Percentiles rank a stretch among this genome's conserved stretches.
These are phyloP conservation scores for Lumnitzera littorea DNA, from an alignment of 345 rosid species.

Conservation along the genomic window DNA sequence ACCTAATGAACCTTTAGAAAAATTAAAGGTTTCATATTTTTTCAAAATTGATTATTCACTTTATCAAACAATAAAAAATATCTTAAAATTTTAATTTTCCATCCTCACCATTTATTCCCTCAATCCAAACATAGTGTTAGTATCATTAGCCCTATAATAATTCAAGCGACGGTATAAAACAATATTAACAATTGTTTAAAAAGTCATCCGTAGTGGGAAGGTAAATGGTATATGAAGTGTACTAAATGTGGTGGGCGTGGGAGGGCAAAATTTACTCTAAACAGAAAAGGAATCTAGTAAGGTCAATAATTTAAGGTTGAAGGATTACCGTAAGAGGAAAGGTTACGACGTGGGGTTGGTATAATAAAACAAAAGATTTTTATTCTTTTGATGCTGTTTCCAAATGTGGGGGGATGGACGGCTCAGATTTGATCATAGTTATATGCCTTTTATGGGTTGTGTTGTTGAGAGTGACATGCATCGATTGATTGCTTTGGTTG, in stretches of 20 bases:
- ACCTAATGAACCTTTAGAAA: no score
- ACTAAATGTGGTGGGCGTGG: neutral
- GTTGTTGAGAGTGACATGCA: neutral
- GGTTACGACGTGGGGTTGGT: conserved; percentile 9
- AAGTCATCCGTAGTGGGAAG: no score
- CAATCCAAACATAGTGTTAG: no score
- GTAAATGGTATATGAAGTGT: no score
- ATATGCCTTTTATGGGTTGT: neutral
- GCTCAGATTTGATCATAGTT: conserved; percentile 15
- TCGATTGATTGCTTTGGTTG: neutral
- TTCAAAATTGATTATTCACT: no score
- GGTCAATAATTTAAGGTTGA: neutral
- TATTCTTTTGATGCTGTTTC: neutral
- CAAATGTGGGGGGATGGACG: conserved; percentile 18
- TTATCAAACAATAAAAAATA: no score
- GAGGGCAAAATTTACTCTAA: neutral
- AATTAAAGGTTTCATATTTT: no score
- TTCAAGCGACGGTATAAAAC: no score
- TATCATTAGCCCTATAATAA: no score
- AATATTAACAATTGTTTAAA: no score
- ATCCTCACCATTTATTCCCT: no score
- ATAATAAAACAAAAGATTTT: neutral
- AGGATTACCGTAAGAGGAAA: conserved; percentile 31
- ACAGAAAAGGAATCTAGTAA: neutral
- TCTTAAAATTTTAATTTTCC: no score